Conservation (phyloP, 2,329 filamentous ascomycete species). For the Graphium sp. region DNA sequence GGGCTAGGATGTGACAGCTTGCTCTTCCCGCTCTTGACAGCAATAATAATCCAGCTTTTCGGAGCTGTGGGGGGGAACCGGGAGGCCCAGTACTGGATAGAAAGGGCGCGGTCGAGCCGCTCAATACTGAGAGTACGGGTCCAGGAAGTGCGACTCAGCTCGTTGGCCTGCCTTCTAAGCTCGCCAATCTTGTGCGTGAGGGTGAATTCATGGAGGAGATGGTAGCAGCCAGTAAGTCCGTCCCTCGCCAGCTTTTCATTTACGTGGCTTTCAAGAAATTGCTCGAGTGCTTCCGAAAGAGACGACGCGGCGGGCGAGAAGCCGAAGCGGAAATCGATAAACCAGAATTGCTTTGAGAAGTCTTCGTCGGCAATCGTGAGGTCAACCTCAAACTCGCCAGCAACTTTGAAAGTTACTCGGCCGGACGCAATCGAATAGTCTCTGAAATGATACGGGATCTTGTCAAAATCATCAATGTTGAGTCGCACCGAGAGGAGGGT, state of each 20-base stretch:
- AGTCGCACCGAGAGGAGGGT: slow-evolving; percentile 67
- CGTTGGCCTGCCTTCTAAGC: slow-evolving; percentile 58
- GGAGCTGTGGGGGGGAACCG: slow-evolving; percentile 31
- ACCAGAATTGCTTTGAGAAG: slow-evolving; percentile 71
- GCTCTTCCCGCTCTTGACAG: slow-evolving; percentile 51
- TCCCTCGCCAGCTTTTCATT: slow-evolving; percentile 55
- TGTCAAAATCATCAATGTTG: slow-evolving; percentile 69
- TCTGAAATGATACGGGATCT: slow-evolving; percentile 56
- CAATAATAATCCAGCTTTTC: slow-evolving; percentile 87
- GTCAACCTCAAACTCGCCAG: slow-evolving; percentile 81
- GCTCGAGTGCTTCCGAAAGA: slow-evolving; percentile 45
- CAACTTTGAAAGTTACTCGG: slow-evolving; percentile 75
- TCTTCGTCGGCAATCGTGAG: slow-evolving; percentile 82
- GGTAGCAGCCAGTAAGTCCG: slow-evolving; percentile 66
- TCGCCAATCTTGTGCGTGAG: slow-evolving; percentile 83
- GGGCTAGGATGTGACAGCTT: too few species aligned
- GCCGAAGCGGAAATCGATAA: slow-evolving; percentile 76
- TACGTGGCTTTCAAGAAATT: slow-evolving; percentile 51
- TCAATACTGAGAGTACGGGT: slow-evolving; percentile 63
- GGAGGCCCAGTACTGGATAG: slow-evolving; percentile 80
- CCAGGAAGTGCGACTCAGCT: slow-evolving; percentile 58
- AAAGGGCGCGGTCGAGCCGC: slow-evolving; percentile 61
- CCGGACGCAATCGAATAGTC: slow-evolving; percentile 69
- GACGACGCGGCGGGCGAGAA: slow-evolving; percentile 53
- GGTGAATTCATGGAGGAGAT: slow-evolving; percentile 72